Conservation (phyloP, 805 yeast species). For the Schwanniomyces occidentalis region DNA sequence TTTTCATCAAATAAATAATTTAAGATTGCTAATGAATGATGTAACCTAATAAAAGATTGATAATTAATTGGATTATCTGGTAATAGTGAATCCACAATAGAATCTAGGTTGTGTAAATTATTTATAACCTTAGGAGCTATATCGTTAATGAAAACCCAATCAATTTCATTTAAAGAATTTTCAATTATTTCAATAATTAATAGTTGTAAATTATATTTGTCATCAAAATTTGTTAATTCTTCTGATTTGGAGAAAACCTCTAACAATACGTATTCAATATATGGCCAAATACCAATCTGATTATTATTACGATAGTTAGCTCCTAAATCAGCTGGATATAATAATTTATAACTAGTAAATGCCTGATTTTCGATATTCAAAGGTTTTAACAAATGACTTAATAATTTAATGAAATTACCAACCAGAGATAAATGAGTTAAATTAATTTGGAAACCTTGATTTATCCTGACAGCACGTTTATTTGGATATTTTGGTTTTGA, state of each 20-base stretch:
- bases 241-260: slow-evolving; percentile 62
- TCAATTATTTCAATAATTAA: slow-evolving; percentile 53
- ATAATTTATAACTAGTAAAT: slow-evolving; percentile 36
- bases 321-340: slow-evolving; percentile 69
- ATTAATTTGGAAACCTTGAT: slow-evolving; percentile 32
- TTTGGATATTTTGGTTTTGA: slow-evolving; percentile 17
- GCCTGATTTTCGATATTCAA: slow-evolving; percentile 20
- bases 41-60: slow-evolving; percentile 50
- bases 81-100: slow-evolving; percentile 21
- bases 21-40: slow-evolving; percentile 68
- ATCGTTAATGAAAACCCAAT: slow-evolving; percentile 49
- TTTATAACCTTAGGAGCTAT: slow-evolving; percentile 49
- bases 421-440: slow-evolving; percentile 53
- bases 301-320: slow-evolving; percentile 47
- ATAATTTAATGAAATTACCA: slow-evolving; percentile 59
- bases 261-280: slow-evolving; percentile 67
- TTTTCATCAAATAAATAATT: slow-evolving; percentile 62
- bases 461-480: slow-evolving; percentile 19
- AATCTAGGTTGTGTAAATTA: slow-evolving; percentile 18
- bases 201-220: slow-evolving; percentile 49
- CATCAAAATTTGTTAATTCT: slow-evolving; percentile 30
- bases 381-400: slow-evolving; percentile 43
- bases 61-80: slow-evolving; percentile 17
- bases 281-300: slow-evolving; percentile 71
- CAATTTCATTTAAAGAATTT: slow-evolving; percentile 33